Evolutionary conservation across 306 rosid genomes (phyloP), one percentile per base, ranked within the genome.

Genomic region (Vigna nakashimae): DNA sequence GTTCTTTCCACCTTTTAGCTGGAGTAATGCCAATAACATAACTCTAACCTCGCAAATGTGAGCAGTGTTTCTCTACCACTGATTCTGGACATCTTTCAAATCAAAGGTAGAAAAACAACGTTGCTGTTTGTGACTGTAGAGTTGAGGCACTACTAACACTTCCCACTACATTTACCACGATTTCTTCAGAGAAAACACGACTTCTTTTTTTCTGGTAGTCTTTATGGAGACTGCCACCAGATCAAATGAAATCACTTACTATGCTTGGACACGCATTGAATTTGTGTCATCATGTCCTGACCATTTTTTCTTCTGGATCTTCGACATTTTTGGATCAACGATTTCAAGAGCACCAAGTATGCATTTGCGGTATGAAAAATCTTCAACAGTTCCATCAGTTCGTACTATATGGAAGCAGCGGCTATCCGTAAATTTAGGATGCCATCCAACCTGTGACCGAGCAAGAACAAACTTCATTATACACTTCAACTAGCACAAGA

Each of bases 331-430:
- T 45, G 97, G 97, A 53, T 86, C 92, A 72, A 91, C 65, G 51
- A 90, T 78, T 69, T 88, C 94, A 24, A 86, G 85, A 55, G 97
- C 98, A 85, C 89, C 85, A 42, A 70, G 75, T 20, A 92, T 80
- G 74, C 98, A 92, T 83, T 95, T 95, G 65, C 79, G 97, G 86
- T 91, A 91, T 0, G 98, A 95, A 82, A 95, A 92, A 69, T 92
- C 98, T 82, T 91, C 98, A 5, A 82, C 60, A 1, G 89, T 82
- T 17, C 93, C 98, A n/a, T 95, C 98, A 13, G 38, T 81, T 76
- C 97, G 82, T 15, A 84, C 71, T 70, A 92, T 49, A 68, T 82
- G 76, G 81, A 95, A 95, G 84, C 98, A 92, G 6, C 92, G 98
- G 4, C 88, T 76, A 18, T 75, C 84, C 62, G 75, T 66, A 76